Conservation (phyloP, 2,329 filamentous ascomycete genomes). For the Venturia nashicola region DNA sequence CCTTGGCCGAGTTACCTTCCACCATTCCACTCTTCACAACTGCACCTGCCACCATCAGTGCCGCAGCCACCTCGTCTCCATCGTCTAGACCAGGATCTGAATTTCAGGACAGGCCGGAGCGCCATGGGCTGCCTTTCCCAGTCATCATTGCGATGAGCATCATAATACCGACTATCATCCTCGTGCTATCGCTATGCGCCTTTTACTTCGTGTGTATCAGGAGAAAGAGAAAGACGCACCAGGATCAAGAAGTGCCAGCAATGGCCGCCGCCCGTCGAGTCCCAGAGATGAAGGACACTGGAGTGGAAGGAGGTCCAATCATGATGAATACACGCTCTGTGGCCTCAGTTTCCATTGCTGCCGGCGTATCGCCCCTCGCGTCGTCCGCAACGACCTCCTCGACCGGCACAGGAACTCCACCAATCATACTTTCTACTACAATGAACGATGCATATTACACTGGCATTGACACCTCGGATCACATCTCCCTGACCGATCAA, state of each 20-base stretch:
- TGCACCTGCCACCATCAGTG: background rate
- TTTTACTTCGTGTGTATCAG: background rate
- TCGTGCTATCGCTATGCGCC: background rate
- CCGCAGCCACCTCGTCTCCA: background rate
- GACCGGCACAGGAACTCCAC: background rate
- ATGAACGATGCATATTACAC: constrained; percentile 20
- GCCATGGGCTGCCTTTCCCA: background rate
- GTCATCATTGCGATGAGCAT: constrained; percentile 1
- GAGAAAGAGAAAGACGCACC: background rate
- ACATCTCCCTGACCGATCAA: constrained; percentile 19
- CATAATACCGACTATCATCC: background rate
- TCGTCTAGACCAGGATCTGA: background rate
- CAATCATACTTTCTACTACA: constrained; percentile 6
- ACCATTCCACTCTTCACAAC: background rate
- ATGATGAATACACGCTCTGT: background rate
- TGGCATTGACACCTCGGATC: constrained; percentile 26
- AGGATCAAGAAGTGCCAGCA: background rate
- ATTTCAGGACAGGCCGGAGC: background rate
- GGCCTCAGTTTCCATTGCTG: background rate
- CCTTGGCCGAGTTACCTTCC: background rate
- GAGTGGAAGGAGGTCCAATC: background rate
- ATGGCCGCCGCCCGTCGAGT: background rate
- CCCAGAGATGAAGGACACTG: constrained; percentile 3
- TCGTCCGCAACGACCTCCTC: background rate
- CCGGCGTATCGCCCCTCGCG: background rate